Conservation (phyloP, 352 stramenopile species). For the Phytopythium vexans region DNA sequence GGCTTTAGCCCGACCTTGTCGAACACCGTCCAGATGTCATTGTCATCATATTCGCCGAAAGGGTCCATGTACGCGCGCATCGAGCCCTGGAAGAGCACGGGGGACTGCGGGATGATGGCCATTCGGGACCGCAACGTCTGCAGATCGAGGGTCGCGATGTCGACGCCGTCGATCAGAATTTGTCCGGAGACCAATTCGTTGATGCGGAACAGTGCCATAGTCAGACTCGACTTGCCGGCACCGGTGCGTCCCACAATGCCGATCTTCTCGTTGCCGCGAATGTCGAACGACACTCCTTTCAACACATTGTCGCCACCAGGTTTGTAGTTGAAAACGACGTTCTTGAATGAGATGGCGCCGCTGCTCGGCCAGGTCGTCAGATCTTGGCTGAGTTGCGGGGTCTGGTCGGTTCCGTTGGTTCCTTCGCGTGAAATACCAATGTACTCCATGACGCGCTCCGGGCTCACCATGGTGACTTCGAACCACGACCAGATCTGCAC, state of each 20-base stretch:
- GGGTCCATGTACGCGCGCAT: slow-evolving; percentile 86
- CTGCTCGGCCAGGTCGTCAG: slow-evolving; percentile 50
- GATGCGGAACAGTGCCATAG: slow-evolving; percentile 79
- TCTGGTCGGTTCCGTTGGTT: slow-evolving; percentile 9
- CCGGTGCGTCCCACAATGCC: slow-evolving; percentile 83
- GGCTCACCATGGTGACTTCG: slow-evolving; percentile 72
- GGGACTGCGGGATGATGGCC: slow-evolving; percentile 47
- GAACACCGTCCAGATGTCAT: slow-evolving; percentile 66
- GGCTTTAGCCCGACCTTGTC: slow-evolving; percentile 52
- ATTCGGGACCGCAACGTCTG: slow-evolving; percentile 11
- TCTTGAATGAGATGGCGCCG: slow-evolving; percentile 69
- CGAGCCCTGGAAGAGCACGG: slow-evolving; percentile 87
- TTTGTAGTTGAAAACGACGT: slow-evolving; percentile 81
- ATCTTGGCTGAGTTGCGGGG: slow-evolving; percentile 32
- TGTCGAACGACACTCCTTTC: slow-evolving; percentile 3
- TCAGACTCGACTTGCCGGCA: slow-evolving; percentile 68
- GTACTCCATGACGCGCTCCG: slow-evolving; percentile 83
- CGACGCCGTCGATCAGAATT: slow-evolving; percentile 80
- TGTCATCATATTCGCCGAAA: slow-evolving; percentile 66
- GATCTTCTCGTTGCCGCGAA: slow-evolving; percentile 40
- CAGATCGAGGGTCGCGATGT: slow-evolving; percentile 47
- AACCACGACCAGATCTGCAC: slow-evolving; percentile 44
- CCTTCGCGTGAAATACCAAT: slow-evolving; percentile 27
- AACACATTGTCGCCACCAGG: slow-evolving; percentile 36
- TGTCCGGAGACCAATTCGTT: slow-evolving; percentile 62